phyloP scores from a whole-genome alignment of 2,329 filamentous ascomycete species.

The Pseudocercospora fuligena region DNA sequence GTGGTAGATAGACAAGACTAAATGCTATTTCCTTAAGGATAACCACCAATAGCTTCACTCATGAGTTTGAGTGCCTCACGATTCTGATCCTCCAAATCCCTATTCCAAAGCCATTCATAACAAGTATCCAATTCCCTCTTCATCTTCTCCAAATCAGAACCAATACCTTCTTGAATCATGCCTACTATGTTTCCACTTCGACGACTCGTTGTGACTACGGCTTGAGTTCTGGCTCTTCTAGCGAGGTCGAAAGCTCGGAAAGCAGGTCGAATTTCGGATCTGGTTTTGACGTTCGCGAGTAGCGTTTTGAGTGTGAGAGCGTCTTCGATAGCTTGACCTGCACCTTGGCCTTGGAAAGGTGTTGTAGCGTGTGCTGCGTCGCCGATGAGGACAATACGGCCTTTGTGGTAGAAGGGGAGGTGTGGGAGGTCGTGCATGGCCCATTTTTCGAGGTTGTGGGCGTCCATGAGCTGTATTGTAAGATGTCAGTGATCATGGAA shows the following conservation, averaged over 20 bases:
- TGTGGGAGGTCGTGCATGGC: slow-evolving; percentile 65
- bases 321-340: slow-evolving; percentile 69
- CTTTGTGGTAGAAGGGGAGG: slow-evolving; percentile 61
- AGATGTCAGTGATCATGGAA: too few relatives aligned
- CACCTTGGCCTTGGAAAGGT: slow-evolving; percentile 62
- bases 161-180: neutral
- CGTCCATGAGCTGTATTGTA: slow-evolving; percentile 43
- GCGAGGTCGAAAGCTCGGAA: slow-evolving; percentile 22
- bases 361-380: slow-evolving; percentile 68
- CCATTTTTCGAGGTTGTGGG: slow-evolving; percentile 58
- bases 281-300: slow-evolving; percentile 50
- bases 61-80: slow-evolving; percentile 3
- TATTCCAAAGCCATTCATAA: slow-evolving; percentile 16
- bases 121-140: slow-evolving; percentile 6
- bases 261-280: slow-evolving; percentile 47
- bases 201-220: slow-evolving; percentile 23
- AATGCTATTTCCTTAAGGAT: neutral
- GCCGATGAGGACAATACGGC: slow-evolving; percentile 63
- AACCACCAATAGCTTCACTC: neutral
- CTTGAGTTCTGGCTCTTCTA: slow-evolving; percentile 22
- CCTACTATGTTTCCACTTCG: neutral
- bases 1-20: neutral
- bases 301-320: slow-evolving; percentile 63
- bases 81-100: slow-evolving; percentile 9
- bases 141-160: neutral